Evolutionary conservation across 352 stramenopile species (phyloP), one percentile per base, ranked within the genome.

Genomic region (Phytophthora litchii): DNA sequence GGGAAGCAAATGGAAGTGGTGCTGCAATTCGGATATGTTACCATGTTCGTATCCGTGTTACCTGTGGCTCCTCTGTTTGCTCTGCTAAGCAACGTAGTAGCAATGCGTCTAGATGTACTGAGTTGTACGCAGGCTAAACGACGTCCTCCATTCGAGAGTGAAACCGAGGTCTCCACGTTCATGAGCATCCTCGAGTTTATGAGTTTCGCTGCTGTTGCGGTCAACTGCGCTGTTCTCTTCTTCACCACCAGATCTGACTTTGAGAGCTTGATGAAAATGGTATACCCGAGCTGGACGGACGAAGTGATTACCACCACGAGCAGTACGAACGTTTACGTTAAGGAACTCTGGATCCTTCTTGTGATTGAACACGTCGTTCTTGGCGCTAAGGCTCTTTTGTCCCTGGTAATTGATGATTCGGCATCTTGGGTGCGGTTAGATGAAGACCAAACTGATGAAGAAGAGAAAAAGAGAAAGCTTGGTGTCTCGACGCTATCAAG

Each of bases 11-110:
- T 91, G 74, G 83, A 93, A 51, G 56, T 86, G 10, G 70, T 93
- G 36, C 61, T 93, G n/a, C 81, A 90, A 83, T 97, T 98, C 60
- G 92, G 93, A 38, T 98, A 98, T 68, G 83, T 98, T 36, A 98
- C 92, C 29, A 88, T 98, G 71, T 98, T 98, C 70, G 90, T 96
- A 2, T 92, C 84, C 0, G 95, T 96, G 36, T 89, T 97, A 51
- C 93, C 93, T 0, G 60, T 92, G 13, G 95, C 88, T 17, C 86
- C 93, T 14, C 64, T 98, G 37, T 78, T 98, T 49, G 90, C 90
- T 19, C 74, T 96, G 38, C 38, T 94, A 21, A 91, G 82, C 43
- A 97, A 97, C 58, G 78, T 93, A 1, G 64, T 98, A 52, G 92
- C 96, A 47, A 92, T 89, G 49, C 80, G 92, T 31, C 66, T 95